These are phyloP conservation scores for Xylariaceae sp. DNA, from an alignment of 2,329 filamentous ascomycete genomes.

Conservation along the genomic window DNA sequence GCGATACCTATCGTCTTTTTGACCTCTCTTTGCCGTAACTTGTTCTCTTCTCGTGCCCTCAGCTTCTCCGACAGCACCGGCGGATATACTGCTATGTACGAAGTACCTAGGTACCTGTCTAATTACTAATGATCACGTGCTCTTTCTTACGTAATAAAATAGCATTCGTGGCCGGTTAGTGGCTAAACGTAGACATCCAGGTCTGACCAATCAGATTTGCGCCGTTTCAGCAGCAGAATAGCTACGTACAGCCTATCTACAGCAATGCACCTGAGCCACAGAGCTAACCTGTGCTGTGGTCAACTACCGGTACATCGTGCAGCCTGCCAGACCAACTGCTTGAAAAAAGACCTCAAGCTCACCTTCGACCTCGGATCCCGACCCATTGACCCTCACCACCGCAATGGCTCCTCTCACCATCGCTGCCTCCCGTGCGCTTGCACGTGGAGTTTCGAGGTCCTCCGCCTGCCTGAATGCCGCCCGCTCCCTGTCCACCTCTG, in stretches of 20 bases:
- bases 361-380: constrained; percentile 25
- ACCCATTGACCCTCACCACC: constrained; percentile 33
- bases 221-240: constrained; percentile 43
- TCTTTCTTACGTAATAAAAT: too few relatives aligned
- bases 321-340: constrained; percentile 34
- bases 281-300: constrained; percentile 20
- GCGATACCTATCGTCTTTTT: too few relatives aligned
- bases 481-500: constrained; percentile 55
- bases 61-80: too few relatives aligned
- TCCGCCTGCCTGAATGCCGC: constrained; percentile 38
- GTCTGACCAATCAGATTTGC: constrained; percentile 41
- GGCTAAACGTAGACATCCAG: constrained; percentile 1
- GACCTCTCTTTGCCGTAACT: too few relatives aligned
- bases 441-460: constrained; percentile 53
- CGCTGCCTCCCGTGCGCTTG: constrained; percentile 64
- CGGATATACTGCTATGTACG: too few relatives aligned
- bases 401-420: constrained; percentile 66
- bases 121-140: too few relatives aligned
- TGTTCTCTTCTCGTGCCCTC: too few relatives aligned
- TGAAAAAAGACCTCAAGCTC: constrained; percentile 52
- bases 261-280: constrained; percentile 40
- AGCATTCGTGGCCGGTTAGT: neutral
- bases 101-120: too few relatives aligned
- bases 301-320: constrained; percentile 23
- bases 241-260: neutral